Evolutionary conservation across 108 stramenopile species (phyloP), one percentile per base, ranked within the genome.

Genomic region (Pseudonitzschia delicatissima): DNA sequence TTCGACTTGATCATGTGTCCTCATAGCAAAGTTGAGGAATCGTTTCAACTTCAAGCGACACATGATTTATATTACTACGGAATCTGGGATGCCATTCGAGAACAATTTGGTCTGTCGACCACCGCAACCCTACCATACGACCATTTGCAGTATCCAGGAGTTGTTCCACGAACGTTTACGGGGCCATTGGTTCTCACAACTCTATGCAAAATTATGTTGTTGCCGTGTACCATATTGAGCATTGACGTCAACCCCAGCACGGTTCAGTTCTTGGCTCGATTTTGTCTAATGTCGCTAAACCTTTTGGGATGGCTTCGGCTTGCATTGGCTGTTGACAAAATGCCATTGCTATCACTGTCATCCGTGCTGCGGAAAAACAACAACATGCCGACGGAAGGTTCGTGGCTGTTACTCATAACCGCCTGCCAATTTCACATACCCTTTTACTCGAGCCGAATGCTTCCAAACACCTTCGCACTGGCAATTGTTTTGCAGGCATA

Each of bases 21-120:
- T 0, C 86, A 95, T 59, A 94, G 89, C 64, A 99, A 99, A 70
- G 98, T 99, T n/a, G 99, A 99, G 71, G 99, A 99, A 71, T 91
- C 88, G 50, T 99, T 99, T 73, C 91, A 96, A 68, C 72, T 96
- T 39, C 99, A 99, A 85, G 99, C 98, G 21, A 81, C 89, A 1
- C 90, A 97, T 69, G 98, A 98, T 76, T 62, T 94, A 40, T 83
- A 82, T 42, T 88, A 87, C 69, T 66, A 87, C 69, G 90, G 92
- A 7, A 27, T 93, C 26, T 50, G 77, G 5, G 85, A 84, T 2
- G 79, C 85, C 8, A 27, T 64, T 21, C 5, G 40, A 42, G 45
- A 17, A 64, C 6, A 8, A 64, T 49, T 12, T 32, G 18, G 11
- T 51, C 25, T 51, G n/a, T 25, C 11, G 25, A 60, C 32, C 13